Conservation (phyloP, 179 eudicot genomes). For the Amaranthus tricolor region DNA sequence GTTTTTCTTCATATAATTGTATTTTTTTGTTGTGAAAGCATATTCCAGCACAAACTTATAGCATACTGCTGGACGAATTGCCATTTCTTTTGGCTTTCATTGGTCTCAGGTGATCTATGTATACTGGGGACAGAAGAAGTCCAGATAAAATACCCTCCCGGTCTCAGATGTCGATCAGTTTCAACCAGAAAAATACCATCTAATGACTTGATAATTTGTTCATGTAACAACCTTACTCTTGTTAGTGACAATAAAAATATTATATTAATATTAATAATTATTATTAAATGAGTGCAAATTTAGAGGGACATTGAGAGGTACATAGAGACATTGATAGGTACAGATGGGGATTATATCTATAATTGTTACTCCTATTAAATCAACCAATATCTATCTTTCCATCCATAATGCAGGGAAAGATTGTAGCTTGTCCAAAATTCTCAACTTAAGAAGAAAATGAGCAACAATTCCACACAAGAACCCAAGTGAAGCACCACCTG, state of each 20-base stretch:
- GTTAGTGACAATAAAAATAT: too few relatives aligned
- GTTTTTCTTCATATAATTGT: conserved; percentile 97
- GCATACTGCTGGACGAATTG: conserved; percentile 56
- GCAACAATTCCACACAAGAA: conserved; percentile 67
- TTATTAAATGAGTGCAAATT: too few relatives aligned
- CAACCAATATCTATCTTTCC: background rate
- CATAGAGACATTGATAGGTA: too few relatives aligned
- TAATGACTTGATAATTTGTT: too few relatives aligned
- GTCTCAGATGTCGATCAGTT: conserved; percentile 84
- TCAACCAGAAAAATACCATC: conserved; percentile 81
- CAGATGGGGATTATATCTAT: too few relatives aligned
- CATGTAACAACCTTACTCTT: too few relatives aligned
- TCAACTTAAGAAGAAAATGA: conserved; percentile 54
- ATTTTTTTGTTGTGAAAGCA: conserved; percentile 91
- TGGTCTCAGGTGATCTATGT: conserved; percentile 54
- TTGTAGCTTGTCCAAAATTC: conserved; percentile 38
- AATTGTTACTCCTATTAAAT: too few relatives aligned
- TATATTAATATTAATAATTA: too few relatives aligned
- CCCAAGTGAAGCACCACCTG: conserved; percentile 67
- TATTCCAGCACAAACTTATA: conserved; percentile 77
- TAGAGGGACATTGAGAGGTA: too few relatives aligned
- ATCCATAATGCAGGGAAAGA: conserved; percentile 38
- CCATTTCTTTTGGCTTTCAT: conserved; percentile 78
- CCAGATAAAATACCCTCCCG: conserved; percentile 99
- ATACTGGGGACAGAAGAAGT: conserved; percentile 76